Conservation (phyloP, 2,329 filamentous ascomycete genomes). For the Didymellaceae sp. region DNA sequence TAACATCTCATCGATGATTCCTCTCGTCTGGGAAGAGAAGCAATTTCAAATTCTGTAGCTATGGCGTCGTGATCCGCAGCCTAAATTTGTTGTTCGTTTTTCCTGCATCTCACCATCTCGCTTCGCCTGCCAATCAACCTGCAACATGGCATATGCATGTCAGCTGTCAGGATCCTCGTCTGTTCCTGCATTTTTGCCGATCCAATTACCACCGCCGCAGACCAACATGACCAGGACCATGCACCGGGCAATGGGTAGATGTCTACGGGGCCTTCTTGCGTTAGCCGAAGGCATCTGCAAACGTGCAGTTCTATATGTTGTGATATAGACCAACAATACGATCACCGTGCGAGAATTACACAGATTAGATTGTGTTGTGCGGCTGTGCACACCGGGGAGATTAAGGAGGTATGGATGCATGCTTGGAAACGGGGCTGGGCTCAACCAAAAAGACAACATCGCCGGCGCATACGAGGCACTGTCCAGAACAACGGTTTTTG, state of each 20-base stretch:
- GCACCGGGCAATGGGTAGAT: conserved; percentile 4
- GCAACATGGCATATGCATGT: conserved; percentile 1
- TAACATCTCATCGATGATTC: not conserved
- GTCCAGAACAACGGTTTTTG: not conserved
- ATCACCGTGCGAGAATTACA: not conserved
- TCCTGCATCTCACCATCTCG: conserved; percentile 19
- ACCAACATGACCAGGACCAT: conserved; percentile 2
- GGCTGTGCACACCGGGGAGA: not conserved
- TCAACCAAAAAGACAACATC: not conserved
- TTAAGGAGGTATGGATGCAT: conserved; percentile 17
- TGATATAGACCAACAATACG: not conserved
- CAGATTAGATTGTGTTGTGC: not conserved
- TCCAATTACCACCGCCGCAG: conserved; percentile 4
- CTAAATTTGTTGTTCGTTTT: conserved; percentile 15
- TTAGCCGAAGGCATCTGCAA: not conserved
- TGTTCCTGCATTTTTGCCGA: conserved; percentile 9
- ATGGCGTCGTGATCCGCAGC: conserved; percentile 5
- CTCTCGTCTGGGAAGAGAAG: not conserved
- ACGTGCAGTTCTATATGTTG: not conserved
- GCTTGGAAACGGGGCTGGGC: not conserved
- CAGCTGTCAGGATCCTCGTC: not conserved
- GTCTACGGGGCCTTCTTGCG: not conserved
- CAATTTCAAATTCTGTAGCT: conserved; percentile 6
- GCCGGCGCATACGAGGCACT: not conserved
- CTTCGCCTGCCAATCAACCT: conserved; percentile 11